phyloP scores from a whole-genome alignment of 2,329 filamentous ascomycete species.

The Nothophoma quercina region DNA sequence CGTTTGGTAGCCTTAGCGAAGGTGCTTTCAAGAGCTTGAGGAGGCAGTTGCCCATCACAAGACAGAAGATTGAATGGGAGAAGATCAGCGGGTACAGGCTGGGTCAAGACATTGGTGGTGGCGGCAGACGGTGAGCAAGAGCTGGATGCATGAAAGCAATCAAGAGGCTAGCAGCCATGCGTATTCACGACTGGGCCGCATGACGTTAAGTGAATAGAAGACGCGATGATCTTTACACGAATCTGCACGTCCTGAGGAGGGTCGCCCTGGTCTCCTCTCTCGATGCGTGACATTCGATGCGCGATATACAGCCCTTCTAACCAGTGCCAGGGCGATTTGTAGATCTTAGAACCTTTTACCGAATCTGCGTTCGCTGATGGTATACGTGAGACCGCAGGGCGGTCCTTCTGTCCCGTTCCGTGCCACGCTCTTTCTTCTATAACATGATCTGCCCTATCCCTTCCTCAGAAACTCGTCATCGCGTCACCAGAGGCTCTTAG shows the following conservation, averaged over 20 bases:
- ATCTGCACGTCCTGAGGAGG: background rate
- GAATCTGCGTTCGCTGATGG: no score
- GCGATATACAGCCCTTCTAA: background rate
- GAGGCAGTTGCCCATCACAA: conserved; percentile 91
- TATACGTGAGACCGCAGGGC: background rate
- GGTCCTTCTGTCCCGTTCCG: background rate
- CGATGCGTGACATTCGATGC: background rate
- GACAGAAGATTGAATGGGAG: conserved; percentile 99
- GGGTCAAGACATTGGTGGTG: conserved; percentile 62
- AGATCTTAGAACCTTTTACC: no score
- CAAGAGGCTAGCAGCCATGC: no score
- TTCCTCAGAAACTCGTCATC: no score
- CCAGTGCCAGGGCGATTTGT: background rate
- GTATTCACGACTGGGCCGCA: background rate
- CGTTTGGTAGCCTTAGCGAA: conserved; percentile 87
- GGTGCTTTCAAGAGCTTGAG: conserved; percentile 93
- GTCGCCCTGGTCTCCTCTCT: background rate
- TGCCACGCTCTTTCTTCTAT: no score
- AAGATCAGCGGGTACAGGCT: conserved; percentile 89
- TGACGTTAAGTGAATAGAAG: background rate
- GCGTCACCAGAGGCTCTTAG: no score
- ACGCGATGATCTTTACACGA: background rate
- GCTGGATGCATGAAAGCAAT: background rate
- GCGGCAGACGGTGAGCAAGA: conserved; percentile 25
- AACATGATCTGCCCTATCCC: no score